Conservation (phyloP, 352 stramenopile species). For the Phytophthora tentaculata region DNA sequence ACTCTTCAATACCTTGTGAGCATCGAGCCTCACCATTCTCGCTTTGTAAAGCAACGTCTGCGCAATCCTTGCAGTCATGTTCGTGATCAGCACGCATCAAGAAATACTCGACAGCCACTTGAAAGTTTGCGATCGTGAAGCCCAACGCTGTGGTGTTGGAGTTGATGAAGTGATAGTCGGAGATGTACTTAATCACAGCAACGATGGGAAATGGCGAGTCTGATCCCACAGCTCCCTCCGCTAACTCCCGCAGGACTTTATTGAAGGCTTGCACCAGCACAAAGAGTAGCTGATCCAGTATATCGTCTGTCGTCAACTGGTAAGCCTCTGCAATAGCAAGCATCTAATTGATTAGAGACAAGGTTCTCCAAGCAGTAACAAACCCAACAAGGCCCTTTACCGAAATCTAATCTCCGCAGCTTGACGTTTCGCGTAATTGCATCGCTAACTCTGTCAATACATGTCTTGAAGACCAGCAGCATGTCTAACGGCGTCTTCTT, state of each 20-base stretch:
- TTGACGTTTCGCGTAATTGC: slow-evolving; percentile 62
- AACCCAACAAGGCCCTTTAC: slow-evolving; percentile 25
- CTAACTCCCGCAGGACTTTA: slow-evolving; percentile 12
- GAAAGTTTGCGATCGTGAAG: slow-evolving; percentile 83
- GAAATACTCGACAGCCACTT: slow-evolving; percentile 84
- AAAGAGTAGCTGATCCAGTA: slow-evolving; percentile 80
- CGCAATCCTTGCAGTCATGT: slow-evolving; percentile 33
- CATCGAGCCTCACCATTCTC: slow-evolving; percentile 20
- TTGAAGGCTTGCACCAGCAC: slow-evolving; percentile 68
- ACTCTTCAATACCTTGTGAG: slow-evolving; percentile 30
- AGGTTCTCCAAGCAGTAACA: background rate
- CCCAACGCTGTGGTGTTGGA: slow-evolving; percentile 80
- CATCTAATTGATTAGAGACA: slow-evolving; percentile 1
- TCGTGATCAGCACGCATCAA: slow-evolving; percentile 50
- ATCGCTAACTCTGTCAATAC: slow-evolving; percentile 68
- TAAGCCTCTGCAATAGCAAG: slow-evolving; percentile 40
- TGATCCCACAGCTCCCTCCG: slow-evolving; percentile 6
- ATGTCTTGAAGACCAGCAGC: slow-evolving; percentile 73
- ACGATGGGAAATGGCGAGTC: slow-evolving; percentile 53
- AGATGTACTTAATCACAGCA: slow-evolving; percentile 73
- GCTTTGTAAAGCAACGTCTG: slow-evolving; percentile 23
- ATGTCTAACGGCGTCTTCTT: slow-evolving; percentile 80
- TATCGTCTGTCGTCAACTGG: slow-evolving; percentile 80
- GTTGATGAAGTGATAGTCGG: slow-evolving; percentile 86
- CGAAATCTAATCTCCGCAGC: slow-evolving; percentile 55